Percentiles rank a stretch among this genome's conserved stretches.
Conservation (phyloP, 495 filamentous ascomycete genomes). For the Chaetomium tenue region DNA sequence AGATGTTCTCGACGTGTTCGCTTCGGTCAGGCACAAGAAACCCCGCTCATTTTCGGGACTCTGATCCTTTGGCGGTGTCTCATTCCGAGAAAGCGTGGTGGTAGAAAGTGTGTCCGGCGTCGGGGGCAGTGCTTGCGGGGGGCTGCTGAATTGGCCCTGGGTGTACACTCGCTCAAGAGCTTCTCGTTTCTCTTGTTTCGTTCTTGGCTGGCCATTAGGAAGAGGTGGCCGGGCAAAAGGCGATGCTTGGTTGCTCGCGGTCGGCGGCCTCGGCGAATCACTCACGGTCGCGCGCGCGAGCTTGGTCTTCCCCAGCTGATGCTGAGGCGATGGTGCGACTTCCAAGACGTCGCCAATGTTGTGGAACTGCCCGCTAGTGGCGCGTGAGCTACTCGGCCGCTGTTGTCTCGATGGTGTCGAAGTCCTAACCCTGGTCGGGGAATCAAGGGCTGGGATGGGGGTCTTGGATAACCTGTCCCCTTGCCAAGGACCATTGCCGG, state of each 20-base stretch:
- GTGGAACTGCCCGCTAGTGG: slow-evolving; percentile 34
- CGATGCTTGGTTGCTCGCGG: slow-evolving; percentile 26
- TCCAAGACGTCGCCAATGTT: slow-evolving; percentile 46
- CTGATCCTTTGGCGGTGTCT: slow-evolving; percentile 34
- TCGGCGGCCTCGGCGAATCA: slow-evolving; percentile 28
- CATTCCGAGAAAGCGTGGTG: slow-evolving; percentile 46
- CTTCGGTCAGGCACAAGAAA: slow-evolving; percentile 26
- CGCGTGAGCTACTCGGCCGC: slow-evolving; percentile 24
- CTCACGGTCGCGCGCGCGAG: slow-evolving; percentile 23
- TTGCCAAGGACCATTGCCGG: slow-evolving; percentile 27
- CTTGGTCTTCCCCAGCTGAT: slow-evolving; percentile 43
- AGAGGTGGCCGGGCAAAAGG: slow-evolving; percentile 25
- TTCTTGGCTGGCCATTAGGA: slow-evolving; percentile 28
- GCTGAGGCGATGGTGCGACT: slow-evolving; percentile 39
- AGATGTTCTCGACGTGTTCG: slow-evolving; percentile 27
- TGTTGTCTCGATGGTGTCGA: slow-evolving; percentile 23
- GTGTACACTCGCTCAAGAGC: slow-evolving; percentile 43
- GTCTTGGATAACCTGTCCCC: slow-evolving; percentile 33
- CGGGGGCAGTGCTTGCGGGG: slow-evolving; percentile 47
- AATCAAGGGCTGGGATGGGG: slow-evolving; percentile 25
- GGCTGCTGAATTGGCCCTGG: slow-evolving; percentile 32
- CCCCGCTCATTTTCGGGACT: slow-evolving; percentile 26
- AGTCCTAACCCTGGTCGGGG: slow-evolving; percentile 18
- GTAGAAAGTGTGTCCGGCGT: slow-evolving; percentile 57
- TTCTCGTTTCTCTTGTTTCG: slow-evolving; percentile 45